These are phyloP conservation scores for Priceomyces medius DNA, from an alignment of 805 yeast genomes.

Conservation along the genomic window DNA sequence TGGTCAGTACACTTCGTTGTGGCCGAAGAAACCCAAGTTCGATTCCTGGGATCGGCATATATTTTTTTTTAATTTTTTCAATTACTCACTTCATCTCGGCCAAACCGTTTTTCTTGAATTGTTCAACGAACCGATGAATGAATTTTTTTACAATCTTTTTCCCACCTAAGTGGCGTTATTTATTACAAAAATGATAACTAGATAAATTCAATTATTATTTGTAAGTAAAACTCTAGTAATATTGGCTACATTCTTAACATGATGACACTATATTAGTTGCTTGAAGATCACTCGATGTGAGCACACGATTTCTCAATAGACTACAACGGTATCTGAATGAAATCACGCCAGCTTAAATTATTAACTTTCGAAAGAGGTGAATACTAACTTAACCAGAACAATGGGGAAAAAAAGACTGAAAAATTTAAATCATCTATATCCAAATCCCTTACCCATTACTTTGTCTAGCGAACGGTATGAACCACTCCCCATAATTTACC, in stretches of 20 bases:
- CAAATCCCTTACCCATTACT: slow-evolving; percentile 59
- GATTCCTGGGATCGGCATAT: slow-evolving; percentile 51
- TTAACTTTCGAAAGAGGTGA: background rate
- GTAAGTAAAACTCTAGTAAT: no score
- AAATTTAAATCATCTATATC: slow-evolving; percentile 30
- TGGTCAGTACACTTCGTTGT: slow-evolving; percentile 51
- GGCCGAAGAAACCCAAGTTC: slow-evolving; percentile 53
- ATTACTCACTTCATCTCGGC: background rate
- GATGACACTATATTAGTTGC: slow-evolving; percentile 15
- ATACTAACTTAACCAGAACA: slow-evolving; percentile 6
- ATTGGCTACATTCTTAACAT: no score
- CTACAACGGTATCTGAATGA: slow-evolving; percentile 95
- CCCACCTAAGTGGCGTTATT: no score
- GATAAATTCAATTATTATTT: no score
- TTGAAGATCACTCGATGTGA: slow-evolving; percentile 45
- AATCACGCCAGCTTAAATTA: slow-evolving; percentile 4
- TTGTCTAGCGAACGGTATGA: slow-evolving; percentile 35
- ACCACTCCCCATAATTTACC: slow-evolving; percentile 51
- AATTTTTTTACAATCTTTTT: background rate
- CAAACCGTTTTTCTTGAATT: background rate
- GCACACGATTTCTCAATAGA: slow-evolving; percentile 80
- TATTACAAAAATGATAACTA: background rate
- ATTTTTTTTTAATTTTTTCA: slow-evolving; percentile 6
- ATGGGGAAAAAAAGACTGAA: slow-evolving; percentile 36
- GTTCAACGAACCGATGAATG: no score